Base-by-base conservation (phyloP, 169 alveolate species). In the Amoebophrya sp. region DNA sequence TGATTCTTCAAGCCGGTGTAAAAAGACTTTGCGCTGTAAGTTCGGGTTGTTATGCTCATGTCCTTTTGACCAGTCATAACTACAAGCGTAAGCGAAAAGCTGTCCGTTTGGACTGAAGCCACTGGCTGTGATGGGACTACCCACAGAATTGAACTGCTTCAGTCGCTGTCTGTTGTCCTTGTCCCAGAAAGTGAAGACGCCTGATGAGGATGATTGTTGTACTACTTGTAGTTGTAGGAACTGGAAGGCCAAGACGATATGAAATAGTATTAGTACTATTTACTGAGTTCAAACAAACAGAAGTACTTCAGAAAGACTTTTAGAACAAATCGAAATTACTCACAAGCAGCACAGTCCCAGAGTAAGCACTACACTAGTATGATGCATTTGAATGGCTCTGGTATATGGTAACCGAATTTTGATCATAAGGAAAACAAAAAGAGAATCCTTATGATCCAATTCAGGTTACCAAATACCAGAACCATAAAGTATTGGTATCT, bases 31-130 rank as follows among this genome's bases (percentile, higher is more conserved):
- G 29, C 65, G 65, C 29, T 91, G 93, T 41, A 92, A 40, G 40
- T 89, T 89, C 38, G 93, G 89, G 54, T 89, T 89, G 91, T 92
- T 92, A 36, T 92, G 93, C 93, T 94, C 96, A 47, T 94, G 94
- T 14, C 96, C 96, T 78, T 94, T 93, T 91, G 96, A 95, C 97
- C 97, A 96, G 94, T 96, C 98, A 93, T 96, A 96, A 83, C 97
- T 96, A 76, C 91, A 91, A 1, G 97, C 95, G 91, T 95, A 96
- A 40, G 98, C 98, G 36, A 94, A 91, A 26, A 94, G 78, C 90
- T 94, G 93, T 65, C 96, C 96, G 93, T 94, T 93, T 29, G 94
- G 95, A 78, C 95, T 94, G 94, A 95, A 95, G 92, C 94, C 95
- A 41, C 95, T 94, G 34, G 96, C 96, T 0, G 98, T 96, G 40